A percentile compares a stretch with the other conserved stretches of the same genome.
These are phyloP conservation scores for Arabidopsis thaliana DNA, from an alignment of 345 rosid genomes.

Conservation along the genomic window DNA sequence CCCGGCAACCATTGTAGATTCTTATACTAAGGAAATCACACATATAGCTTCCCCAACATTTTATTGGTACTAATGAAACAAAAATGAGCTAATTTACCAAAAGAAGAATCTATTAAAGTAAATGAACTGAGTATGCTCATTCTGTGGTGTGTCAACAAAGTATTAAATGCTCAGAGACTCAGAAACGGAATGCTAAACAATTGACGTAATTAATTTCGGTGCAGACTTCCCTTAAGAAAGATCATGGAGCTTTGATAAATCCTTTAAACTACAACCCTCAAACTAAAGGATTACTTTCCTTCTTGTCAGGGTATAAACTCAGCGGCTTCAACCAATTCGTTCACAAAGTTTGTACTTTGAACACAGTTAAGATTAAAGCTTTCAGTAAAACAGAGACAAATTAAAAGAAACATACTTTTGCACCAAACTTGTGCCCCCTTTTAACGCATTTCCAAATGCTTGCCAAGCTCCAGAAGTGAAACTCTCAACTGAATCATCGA, in stretches of 20 bases:
- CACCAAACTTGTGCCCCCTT: constrained; percentile 75
- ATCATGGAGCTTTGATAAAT: constrained; percentile 2
- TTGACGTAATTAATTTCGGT: background rate
- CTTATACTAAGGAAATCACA: constrained; percentile 19
- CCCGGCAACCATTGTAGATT: background rate
- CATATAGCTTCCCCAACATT: constrained; percentile 8
- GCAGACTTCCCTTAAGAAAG: constrained; percentile 1
- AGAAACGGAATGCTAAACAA: constrained; percentile 4
- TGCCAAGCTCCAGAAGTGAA: constrained; percentile 98
- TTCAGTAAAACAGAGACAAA: background rate
- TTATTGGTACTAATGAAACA: background rate
- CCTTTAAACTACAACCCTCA: background rate
- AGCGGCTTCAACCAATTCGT: constrained; percentile 15
- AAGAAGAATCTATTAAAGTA: constrained; percentile 5
- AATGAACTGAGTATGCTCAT: background rate
- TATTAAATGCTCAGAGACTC: background rate
- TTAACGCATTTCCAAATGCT: constrained; percentile 83
- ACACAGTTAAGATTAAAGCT: constrained; percentile 19
- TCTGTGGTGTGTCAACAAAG: background rate
- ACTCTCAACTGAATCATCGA: constrained; percentile 93
- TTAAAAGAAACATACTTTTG: constrained; percentile 65
- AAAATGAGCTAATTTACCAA: constrained; percentile 14
- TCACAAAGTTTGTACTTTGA: background rate
- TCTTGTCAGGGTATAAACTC: constrained; percentile 12
- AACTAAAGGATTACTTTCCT: constrained; percentile 14